Conservation (phyloP, 2,329 filamentous ascomycete genomes). For the Tolypocladium tropicale region DNA sequence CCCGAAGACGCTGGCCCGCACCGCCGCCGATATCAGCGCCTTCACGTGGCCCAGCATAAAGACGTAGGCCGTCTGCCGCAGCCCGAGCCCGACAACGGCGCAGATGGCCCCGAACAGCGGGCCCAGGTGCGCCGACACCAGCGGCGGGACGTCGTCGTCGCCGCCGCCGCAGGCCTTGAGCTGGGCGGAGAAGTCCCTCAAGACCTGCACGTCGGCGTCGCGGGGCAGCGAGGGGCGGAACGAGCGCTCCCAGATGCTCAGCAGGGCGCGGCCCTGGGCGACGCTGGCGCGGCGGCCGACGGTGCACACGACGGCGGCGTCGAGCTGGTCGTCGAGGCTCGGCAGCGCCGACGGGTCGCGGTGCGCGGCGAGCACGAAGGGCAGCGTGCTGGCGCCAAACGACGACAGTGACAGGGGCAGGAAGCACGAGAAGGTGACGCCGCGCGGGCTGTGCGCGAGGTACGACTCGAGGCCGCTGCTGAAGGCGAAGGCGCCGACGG, state of each 20-base stretch:
- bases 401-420: slow-evolving; percentile 60
- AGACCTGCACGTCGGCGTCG: slow-evolving; percentile 11
- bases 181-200: slow-evolving; percentile 25
- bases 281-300: slow-evolving; percentile 67
- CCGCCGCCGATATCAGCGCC: slow-evolving; percentile 65
- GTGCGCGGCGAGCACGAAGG: slow-evolving; percentile 63
- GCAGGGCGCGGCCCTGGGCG: slow-evolving; percentile 64
- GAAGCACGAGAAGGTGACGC: slow-evolving; percentile 50
- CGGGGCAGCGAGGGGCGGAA: slow-evolving; percentile 33
- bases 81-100: slow-evolving; percentile 46
- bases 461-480: slow-evolving; percentile 75
- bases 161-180: slow-evolving; percentile 18
- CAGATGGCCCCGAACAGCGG: slow-evolving; percentile 62
- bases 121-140: slow-evolving; percentile 53
- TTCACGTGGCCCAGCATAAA: slow-evolving; percentile 70
- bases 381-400: slow-evolving; percentile 61
- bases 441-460: slow-evolving; percentile 48
- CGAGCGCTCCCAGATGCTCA: slow-evolving; percentile 67
- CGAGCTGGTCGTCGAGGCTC: slow-evolving; percentile 62
- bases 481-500: slow-evolving; percentile 80
- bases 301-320: slow-evolving; percentile 69
- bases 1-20: slow-evolving; percentile 67
- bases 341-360: slow-evolving; percentile 39
- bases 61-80: slow-evolving; percentile 59
- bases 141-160: slow-evolving; percentile 29